Evolutionary conservation across 805 yeast genomes (phyloP), one percentile per base, ranked within the genome.

Genomic region (Candida berthetii): DNA sequence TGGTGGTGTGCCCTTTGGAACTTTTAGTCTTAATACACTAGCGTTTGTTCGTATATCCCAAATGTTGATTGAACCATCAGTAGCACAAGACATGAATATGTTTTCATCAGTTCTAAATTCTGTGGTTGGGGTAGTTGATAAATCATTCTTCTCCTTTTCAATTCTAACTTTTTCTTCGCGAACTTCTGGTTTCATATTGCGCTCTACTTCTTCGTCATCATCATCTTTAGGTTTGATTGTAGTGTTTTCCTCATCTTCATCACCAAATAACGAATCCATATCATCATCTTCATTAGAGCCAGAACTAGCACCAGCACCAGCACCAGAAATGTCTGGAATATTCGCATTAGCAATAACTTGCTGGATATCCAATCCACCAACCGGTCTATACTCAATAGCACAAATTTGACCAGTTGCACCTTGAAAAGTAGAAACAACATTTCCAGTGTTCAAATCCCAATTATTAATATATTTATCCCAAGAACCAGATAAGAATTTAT

Each of bases 371-470:
- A 52, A 43, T 2, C 54, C 60, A 10, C 54, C 55, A 15, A 74
- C 49, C 0, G 93, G 91, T 47, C 95, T 68, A 56, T 78, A 85
- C 44, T 82, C 85, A 10, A 91, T 57, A 35, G 80, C 73, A 3
- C 95, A 82, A 2, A 91, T 68, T 57, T 93, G 97, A 3, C 96
- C 93, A 1, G 85, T 68, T 27, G 80, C 69, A 1, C 79, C 81
- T 3, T 60, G 52, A 54, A 70, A 87, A 22, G 70, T 59, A 11
- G 70, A 70, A 3, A 69, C 54, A 9, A 68, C 58, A 15, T 66
- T 60, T 1, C 97, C 96, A 0, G 83, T 74, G 49, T 86, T 74
- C 45, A 93, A 67, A 61, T 93, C 99, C 96, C 97, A 91, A 48
- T 82, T 77, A 7, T 79, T 60, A 1, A 91, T 72, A 17, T 74